Evolutionary conservation across 306 rosid genomes (phyloP), one percentile per base, ranked within the genome.

Genomic region (Cucurbita argyrosperma): DNA sequence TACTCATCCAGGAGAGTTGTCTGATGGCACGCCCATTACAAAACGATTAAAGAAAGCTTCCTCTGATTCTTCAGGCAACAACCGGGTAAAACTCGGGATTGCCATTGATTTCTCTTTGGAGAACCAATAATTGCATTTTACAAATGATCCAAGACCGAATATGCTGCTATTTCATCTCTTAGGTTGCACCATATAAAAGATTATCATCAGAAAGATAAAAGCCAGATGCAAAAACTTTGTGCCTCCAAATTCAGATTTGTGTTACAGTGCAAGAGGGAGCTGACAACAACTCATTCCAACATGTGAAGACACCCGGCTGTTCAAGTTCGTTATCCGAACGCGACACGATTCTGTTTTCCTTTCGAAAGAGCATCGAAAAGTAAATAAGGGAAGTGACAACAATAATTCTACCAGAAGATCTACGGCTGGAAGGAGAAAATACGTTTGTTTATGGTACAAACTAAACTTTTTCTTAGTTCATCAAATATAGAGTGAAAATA

Each of bases 31-130:
- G 65, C 80, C 90, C 19, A 11, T n/a, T 75, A 65, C 78, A 9
- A 90, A 90, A 83, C 82, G 89, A 84, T 75, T 74, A 78, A 89
- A 80, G 87, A 82, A 73, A 51, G 65, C 81, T 80, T 37, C 76
- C 64, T 82, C 83, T 42, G 82, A 77, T 38, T 64, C 76, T 80
- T 80, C 82, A 52, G 54, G 63, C 79, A 79, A 65, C 23, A 84
- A 80, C 79, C 86, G 88, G 63, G 96, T 92, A 82, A 76, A 49
- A 7, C 60, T 30, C 15, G 6, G 45, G 45, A 69, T 14, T 69
- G 2, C 58, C 43, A 30, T 30, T 7, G 23, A 69, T 14, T 1
- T 30, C 30, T 14, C 60, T 15, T 49, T 49, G 14, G 57, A 69
- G 4, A 51, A 15, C 47, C 35, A 30, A 70, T 51, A 39, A 15